Evolutionary conservation across 441 rosid genomes (phyloP), one percentile per base, ranked within the genome.

Genomic region (Populus hybrid): DNA sequence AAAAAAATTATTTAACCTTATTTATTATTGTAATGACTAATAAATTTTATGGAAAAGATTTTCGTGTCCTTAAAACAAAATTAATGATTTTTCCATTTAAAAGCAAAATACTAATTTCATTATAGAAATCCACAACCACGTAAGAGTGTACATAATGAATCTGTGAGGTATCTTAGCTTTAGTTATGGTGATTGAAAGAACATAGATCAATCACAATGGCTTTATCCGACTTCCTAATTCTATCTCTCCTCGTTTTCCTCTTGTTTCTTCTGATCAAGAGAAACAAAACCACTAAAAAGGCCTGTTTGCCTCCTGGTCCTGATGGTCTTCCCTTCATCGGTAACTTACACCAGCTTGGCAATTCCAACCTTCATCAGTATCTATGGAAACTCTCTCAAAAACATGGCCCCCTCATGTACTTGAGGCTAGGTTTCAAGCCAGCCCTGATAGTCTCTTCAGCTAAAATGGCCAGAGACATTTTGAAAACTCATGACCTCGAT

Each of bases 401-500:
- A 21, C 80, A 87, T 38, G 92, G 90, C 1, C 88, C 95, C 36
- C 65, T 91, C 26, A 76, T 87, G 40, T 84, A 76, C 10, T 66
- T 87, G 34, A 77, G 76, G 36, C 84, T 91, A 14, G 95, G 92
- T 40, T 72, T 11, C 3, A 63, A 24, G 42, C 81, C 77, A 35
- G 57, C 79, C 35, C 71, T 88, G 6, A 85, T 90, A 2, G 72
- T 89, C 66, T 89, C 91, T 70, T 87, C 91, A 0, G 88, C 90
- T 0, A 84, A 85, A 81, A 67, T 85, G 73, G 83, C 86, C 0
- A 82, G 85, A 78, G 87, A 86, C 64, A 79, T 86, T 24, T 24
- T 86, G 80, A 86, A 86, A 77, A 84, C 86, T 1, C 84, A 86
- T 28, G 93, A 91, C 35, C 79, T 78, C 11, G 67, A 74, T 35